Evolutionary conservation across 768 basidiomycete species (phyloP), one percentile per base, ranked within the genome.

Genomic region (Pulveroboletus ravenelii): DNA sequence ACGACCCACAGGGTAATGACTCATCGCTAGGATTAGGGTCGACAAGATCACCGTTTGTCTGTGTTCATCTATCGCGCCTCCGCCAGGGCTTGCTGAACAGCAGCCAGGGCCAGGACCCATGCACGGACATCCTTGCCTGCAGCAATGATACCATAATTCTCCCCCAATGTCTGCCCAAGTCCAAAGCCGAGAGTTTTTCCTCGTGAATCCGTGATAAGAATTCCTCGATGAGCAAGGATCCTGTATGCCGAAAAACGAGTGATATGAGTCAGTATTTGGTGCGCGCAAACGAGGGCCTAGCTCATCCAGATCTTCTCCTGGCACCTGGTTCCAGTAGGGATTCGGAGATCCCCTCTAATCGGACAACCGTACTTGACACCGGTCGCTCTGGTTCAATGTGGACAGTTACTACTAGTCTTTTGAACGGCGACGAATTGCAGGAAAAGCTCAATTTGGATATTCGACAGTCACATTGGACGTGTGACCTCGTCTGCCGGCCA

Each of bases 291-390:
- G 9, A 8, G 5, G 18, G 2, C n/a, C 9, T 2, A 5, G 61
- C 78, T 42, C 53, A 87, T 89, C 94, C 95, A 99, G n/a, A 98
- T 94, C 72, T 97, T 97, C 68, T 97, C 95, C 53, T 72, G 67
- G 66, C 98, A 97, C 2, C 84, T 87, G 1, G 79, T 72, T 6
- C 82, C 82, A 1, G 83, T 83, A 0, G 90, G 90, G 77, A 91
- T 84, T 8, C 89, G 76, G 38, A 92, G 71, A 48, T 95, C 88
- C 0, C 94, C 93, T 37, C 94, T 74, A 5, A 84, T 82, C 13
- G 98, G 79, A 61, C 85, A 84, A 29, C 86, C 82, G 58, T 98
- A 98, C 70, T 98, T 99, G 2, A n/a, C n/a, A n/a, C n/a, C n/a
- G n/a, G n/a, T n/a, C n/a, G n/a, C n/a, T n/a, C n/a, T n/a, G n/a